A percentile compares a stretch with the other conserved stretches of the same genome.
Conservation (phyloP, 192 early-diverging fungal genomes). For the Endogone sp. region DNA sequence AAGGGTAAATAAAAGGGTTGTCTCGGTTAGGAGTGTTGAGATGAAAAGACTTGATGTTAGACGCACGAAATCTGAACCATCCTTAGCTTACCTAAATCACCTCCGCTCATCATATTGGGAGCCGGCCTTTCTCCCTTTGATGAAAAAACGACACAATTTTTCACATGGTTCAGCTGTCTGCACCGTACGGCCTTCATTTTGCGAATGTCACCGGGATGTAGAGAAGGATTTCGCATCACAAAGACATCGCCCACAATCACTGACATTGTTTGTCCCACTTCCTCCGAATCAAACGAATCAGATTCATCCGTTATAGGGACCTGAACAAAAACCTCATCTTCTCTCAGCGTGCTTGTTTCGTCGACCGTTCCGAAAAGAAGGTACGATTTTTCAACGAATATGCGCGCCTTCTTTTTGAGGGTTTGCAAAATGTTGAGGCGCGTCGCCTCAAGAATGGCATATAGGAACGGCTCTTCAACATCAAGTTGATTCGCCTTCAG, state of each 20-base stretch:
- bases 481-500: neutral
- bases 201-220: neutral
- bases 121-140: neutral
- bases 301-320: neutral
- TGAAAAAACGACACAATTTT: neutral
- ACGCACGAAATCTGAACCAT: neutral
- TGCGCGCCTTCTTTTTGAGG: neutral
- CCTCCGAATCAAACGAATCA: neutral
- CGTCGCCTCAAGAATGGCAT: neutral
- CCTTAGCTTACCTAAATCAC: neutral
- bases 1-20: no score
- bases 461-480: neutral
- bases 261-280: neutral
- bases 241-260: neutral
- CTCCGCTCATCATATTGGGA: neutral
- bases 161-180: neutral
- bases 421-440: neutral
- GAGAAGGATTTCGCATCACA: neutral
- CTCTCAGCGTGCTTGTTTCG: neutral
- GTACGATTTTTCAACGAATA: neutral
- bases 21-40: no score
- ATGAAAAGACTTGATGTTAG: neutral
- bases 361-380: neutral
- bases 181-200: neutral
- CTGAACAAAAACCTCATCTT: neutral